Conservation (phyloP, 2,329 filamentous ascomycete species). For the Neonectria sp. region DNA sequence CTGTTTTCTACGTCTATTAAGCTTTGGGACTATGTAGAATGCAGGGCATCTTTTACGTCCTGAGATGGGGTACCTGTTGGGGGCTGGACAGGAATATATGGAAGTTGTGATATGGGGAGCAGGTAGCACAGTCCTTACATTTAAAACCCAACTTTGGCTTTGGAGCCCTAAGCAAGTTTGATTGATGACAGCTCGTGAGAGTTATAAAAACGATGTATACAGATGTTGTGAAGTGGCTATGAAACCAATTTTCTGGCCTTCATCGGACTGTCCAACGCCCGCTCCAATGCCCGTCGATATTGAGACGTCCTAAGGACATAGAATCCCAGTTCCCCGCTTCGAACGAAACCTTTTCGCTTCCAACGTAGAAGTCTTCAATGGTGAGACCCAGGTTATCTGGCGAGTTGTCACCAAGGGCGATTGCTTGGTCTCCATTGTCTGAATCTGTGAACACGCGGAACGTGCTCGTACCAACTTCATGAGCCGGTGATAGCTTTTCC, state of each 20-base stretch:
- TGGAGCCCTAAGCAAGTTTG: too few species aligned
- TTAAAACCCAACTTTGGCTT: too few species aligned
- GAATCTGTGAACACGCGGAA: slow-evolving; percentile 34
- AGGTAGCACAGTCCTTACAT: too few species aligned
- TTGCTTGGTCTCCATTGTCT: slow-evolving; percentile 18
- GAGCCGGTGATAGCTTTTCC: slow-evolving; percentile 21
- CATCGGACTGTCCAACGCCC: slow-evolving; percentile 28
- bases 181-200: too few species aligned
- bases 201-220: not conserved
- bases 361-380: slow-evolving; percentile 36
- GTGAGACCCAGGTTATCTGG: slow-evolving; percentile 27
- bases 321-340: slow-evolving; percentile 31
- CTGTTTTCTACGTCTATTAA: slow-evolving; percentile 51
- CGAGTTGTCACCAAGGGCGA: slow-evolving; percentile 32
- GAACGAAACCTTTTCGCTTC: slow-evolving; percentile 31
- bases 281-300: slow-evolving; percentile 30
- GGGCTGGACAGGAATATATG: too few species aligned
- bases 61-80: too few species aligned
- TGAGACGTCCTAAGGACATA: slow-evolving; percentile 21
- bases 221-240: not conserved
- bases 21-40: not conserved
- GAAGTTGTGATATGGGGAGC: too few species aligned
- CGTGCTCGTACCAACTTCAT: slow-evolving; percentile 26
- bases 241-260: not conserved
- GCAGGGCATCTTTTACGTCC: too few species aligned